Conservation (phyloP, 768 basidiomycete genomes). For the Botryobasidium botryosum region DNA sequence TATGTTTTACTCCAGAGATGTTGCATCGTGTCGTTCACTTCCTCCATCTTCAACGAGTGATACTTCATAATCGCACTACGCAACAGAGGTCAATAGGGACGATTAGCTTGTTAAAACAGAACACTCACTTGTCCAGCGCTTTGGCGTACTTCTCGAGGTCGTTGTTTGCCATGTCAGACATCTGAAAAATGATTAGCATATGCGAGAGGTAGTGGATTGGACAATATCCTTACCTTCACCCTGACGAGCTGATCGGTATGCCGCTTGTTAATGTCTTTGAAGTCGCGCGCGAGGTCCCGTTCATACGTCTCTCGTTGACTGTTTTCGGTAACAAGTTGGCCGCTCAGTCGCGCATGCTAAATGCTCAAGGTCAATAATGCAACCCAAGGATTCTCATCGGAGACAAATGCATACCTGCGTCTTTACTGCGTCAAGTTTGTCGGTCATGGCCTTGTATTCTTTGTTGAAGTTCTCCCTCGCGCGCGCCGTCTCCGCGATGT, state of each 20-base stretch:
- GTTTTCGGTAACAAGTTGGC: constrained; percentile 61
- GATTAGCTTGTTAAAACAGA: neutral
- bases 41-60: constrained; percentile 94
- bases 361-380: too few relatives aligned
- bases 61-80: constrained; percentile 85
- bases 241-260: constrained; percentile 85
- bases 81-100: constrained; percentile 11
- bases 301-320: constrained; percentile 49
- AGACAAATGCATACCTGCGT: constrained; percentile 32
- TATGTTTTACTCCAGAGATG: constrained; percentile 98
- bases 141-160: constrained; percentile 97
- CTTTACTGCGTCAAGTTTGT: constrained; percentile 34
- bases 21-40: constrained; percentile 95
- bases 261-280: constrained; percentile 67
- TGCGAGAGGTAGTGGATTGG: neutral
- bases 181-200: constrained; percentile 28
- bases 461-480: constrained; percentile 74
- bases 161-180: constrained; percentile 93
- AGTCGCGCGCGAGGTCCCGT: constrained; percentile 55
- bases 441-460: constrained; percentile 53
- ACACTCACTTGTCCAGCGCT: constrained; percentile 79
- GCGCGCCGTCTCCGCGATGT: constrained; percentile 75
- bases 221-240: constrained; percentile 54
- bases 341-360: constrained; percentile 72
- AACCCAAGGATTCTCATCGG: too few relatives aligned